Evolutionary conservation across 2,329 filamentous ascomycete genomes (phyloP), one percentile per base, ranked within the genome.

Genomic region (Venturia effusa): DNA sequence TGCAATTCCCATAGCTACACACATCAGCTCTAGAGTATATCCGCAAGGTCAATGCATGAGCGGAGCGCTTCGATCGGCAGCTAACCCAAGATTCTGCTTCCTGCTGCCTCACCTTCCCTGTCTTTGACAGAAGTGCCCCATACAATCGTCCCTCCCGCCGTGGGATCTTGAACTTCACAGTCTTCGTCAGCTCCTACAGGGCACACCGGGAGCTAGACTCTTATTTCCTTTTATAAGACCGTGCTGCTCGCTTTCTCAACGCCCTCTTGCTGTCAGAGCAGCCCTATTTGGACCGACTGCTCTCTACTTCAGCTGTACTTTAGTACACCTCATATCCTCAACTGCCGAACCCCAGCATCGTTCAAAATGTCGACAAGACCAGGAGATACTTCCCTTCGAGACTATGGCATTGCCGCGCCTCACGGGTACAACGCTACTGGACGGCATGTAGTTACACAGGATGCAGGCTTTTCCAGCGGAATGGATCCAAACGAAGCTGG

Each of bases 401-500:
- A 59, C 39, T 64, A 37, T 48, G 54, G 62, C 27, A 32, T 57
- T 48, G 51, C 61, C 2, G 51, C 62, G 22, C 79, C 78, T 63
- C 79, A 80, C 68, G 78, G 78, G 7, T 79, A 78, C 34, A 80
- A 80, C 69, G 74, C 75, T 4, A 69, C 68, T 34, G 76, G 75
- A 64, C 68, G 76, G 17, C 78, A 80, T 66, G 72, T 75, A 48
- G 77, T 77, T 10, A 79, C 78, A 15, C 19, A 54, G 19, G 27
- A 57, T 22, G 30, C 40, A 10, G 7, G 19, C 3, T 51, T 74
- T 64, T 61, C 74, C 41, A 68, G 72, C 68, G 68, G 73, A 68
- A 87, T 87, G 84, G 81, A 79, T 67, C 71, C 76, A 41, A 77
- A 81, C 65, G 86, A 89, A 72, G 79, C 79, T 67, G 80, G 78